These are phyloP conservation scores for Euphorbia lathyris DNA, from an alignment of 345 rosid genomes.

Conservation along the genomic window DNA sequence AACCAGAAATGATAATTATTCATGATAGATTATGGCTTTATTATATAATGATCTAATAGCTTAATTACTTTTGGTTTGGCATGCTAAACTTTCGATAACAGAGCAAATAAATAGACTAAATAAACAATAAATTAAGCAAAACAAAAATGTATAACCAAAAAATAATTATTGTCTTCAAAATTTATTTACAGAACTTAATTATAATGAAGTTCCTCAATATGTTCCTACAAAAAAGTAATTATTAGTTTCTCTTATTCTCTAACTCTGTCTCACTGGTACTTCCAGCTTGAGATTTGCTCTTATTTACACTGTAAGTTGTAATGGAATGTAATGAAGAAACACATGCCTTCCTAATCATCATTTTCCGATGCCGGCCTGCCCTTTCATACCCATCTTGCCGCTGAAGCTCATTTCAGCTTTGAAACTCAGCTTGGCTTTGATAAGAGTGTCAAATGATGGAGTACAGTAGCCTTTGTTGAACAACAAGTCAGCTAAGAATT, in stretches of 20 bases:
- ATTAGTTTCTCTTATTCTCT: too few species aligned
- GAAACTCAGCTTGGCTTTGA: neutral
- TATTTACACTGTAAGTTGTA: too few species aligned
- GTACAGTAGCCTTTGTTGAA: constrained; percentile 29
- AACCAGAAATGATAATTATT: too few species aligned
- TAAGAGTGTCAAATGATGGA: constrained; percentile 30
- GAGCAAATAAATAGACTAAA: neutral
- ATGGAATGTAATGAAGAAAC: neutral
- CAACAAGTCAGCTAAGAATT: constrained; percentile 25
- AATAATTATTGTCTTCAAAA: neutral
- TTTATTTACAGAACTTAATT: neutral
- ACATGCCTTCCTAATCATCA: neutral
- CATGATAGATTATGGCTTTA: too few species aligned
- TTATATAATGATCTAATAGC: too few species aligned
- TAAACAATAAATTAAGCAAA: neutral
- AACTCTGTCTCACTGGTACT: too few species aligned
- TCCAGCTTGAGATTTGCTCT: too few species aligned
- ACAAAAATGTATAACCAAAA: neutral
- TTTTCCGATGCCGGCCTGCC: neutral
- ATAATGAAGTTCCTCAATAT: neutral
- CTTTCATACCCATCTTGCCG: neutral
- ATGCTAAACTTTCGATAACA: too few species aligned
- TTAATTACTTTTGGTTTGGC: too few species aligned
- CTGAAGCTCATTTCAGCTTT: neutral
- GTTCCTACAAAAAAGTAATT: neutral